Conservation (phyloP, 768 basidiomycete genomes). For the Nidularia pulvinata region DNA sequence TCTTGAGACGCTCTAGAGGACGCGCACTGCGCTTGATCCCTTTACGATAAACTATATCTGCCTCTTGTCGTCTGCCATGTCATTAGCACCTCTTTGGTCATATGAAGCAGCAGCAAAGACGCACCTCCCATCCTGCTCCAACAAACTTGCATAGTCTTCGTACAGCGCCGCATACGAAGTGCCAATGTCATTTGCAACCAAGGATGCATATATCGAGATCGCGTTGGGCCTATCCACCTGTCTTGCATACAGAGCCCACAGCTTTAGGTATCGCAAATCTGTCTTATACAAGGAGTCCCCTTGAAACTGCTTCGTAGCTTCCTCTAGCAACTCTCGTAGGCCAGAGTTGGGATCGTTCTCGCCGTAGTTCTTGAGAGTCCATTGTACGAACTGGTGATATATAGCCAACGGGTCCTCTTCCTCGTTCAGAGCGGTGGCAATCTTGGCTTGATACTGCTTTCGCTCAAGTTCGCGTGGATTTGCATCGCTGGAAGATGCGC, state of each 20-base stretch:
- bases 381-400: conserved; percentile 87
- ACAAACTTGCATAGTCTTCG: conserved; percentile 84
- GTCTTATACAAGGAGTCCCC: conserved; percentile 83
- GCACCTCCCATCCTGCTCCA: conserved; percentile 81
- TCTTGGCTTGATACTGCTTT: conserved; percentile 29
- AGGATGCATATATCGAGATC: conserved; percentile 71
- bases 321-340: conserved; percentile 79
- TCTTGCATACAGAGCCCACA: conserved; percentile 89
- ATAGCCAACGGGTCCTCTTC: conserved; percentile 88
- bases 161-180: conserved; percentile 80
- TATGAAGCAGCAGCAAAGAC: conserved; percentile 21
- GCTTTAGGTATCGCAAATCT: conserved; percentile 87
- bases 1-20: conserved; percentile 84
- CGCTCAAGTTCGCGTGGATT: conserved; percentile 26
- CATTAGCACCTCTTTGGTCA: background rate
- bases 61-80: conserved; percentile 61
- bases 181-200: conserved; percentile 76
- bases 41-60: conserved; percentile 77
- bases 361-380: conserved; percentile 82
- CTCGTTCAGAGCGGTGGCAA: conserved; percentile 58
- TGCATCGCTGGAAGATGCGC: conserved; percentile 12
- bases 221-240: conserved; percentile 72
- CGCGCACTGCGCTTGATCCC: conserved; percentile 84
- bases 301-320: conserved; percentile 80
- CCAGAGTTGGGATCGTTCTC: conserved; percentile 71